Conservation (phyloP, 2,329 filamentous ascomycete species). For the Fusarium ramigenum region DNA sequence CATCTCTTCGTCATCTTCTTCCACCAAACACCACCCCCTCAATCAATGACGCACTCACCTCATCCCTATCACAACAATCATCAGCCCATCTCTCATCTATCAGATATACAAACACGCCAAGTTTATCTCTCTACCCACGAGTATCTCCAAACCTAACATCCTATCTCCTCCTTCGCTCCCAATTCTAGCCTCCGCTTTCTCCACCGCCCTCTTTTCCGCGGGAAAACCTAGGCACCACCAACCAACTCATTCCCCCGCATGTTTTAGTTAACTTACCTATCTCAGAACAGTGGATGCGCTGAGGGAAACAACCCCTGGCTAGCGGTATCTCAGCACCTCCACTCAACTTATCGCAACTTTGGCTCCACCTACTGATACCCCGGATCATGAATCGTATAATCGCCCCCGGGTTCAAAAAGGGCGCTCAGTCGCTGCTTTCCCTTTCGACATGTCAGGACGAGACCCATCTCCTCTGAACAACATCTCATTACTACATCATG, state of each 20-base stretch:
- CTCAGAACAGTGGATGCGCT: neutral
- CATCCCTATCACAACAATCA: neutral
- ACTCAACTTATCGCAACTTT: conserved; percentile 10
- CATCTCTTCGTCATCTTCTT: neutral
- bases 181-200: conserved; percentile 18
- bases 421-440: neutral
- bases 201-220: conserved; percentile 23
- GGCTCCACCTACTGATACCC: conserved; percentile 26
- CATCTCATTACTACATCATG: neutral
- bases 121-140: neutral
- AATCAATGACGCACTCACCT: conserved; percentile 2
- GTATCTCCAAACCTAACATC: conserved; percentile 18
- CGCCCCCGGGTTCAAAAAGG: conserved; percentile 33
- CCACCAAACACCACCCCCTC: no score
- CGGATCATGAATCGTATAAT: conserved; percentile 36
- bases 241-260: conserved; percentile 4
- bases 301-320: conserved; percentile 15
- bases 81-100: neutral
- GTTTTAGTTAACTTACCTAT: conserved; percentile 9
- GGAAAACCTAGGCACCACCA: conserved; percentile 2
- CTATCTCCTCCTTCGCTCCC: conserved; percentile 30
- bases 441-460: neutral
- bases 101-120: conserved; percentile 5
- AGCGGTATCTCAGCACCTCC: conserved; percentile 32
- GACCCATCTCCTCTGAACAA: neutral